A percentile compares a stretch with the other conserved stretches of the same genome.
Conservation (phyloP, 2,329 filamentous ascomycete species). For the Penicillium freii region DNA sequence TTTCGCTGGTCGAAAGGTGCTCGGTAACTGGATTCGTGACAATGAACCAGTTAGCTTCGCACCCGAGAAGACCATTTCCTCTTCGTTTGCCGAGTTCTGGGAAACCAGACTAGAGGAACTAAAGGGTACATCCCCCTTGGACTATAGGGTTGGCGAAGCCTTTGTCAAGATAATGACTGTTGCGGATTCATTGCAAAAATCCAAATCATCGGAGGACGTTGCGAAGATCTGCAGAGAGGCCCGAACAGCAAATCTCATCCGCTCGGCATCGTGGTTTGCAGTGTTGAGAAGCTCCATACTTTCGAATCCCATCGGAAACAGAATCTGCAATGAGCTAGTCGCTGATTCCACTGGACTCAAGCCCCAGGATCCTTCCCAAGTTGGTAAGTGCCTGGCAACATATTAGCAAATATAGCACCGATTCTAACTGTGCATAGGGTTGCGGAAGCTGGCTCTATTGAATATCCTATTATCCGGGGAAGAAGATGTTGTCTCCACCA, state of each 20-base stretch:
- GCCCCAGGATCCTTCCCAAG: constrained; percentile 41
- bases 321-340: constrained; percentile 60
- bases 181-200: constrained; percentile 25
- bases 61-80: constrained; percentile 23
- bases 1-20: constrained; percentile 48
- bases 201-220: constrained; percentile 32
- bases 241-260: constrained; percentile 45
- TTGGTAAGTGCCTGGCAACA: constrained; percentile 35
- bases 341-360: constrained; percentile 59
- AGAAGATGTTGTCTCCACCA: constrained; percentile 47
- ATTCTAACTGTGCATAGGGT: constrained; percentile 32
- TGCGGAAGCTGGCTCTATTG: constrained; percentile 53
- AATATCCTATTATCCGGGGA: constrained; percentile 55
- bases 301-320: constrained; percentile 48
- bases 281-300: constrained; percentile 51
- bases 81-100: constrained; percentile 34
- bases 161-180: constrained; percentile 43
- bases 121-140: constrained; percentile 29
- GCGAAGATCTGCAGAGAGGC: constrained; percentile 37
- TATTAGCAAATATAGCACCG: background rate
- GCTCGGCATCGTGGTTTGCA: constrained; percentile 49
- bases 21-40: constrained; percentile 46
- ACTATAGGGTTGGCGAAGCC: constrained; percentile 42
- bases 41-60: constrained; percentile 17
- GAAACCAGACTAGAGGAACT: constrained; percentile 34